Base-by-base conservation (phyloP, 371 early-diverging fungal genomes). In the Zopfochytrium polystomum region DNA sequence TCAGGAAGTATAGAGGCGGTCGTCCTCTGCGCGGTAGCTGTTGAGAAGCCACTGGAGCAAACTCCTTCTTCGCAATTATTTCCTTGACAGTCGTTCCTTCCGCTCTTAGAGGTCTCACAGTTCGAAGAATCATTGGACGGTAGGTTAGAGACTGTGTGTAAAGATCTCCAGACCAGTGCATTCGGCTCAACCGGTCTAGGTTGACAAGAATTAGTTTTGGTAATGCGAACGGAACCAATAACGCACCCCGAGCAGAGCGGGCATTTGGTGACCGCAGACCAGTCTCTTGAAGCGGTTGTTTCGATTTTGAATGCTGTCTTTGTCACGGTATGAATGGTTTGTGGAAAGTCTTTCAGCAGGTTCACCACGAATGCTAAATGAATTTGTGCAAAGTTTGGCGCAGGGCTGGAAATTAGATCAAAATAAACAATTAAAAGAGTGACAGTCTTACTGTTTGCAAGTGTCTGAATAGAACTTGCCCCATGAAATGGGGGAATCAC, bases 251-350 rank as follows among this genome's bases (percentile, higher is more conserved):
- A 55, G 51, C 78, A 78, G 0, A 78, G 38, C 15, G 63, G 27
- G 50, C 78, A 78, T 1, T 9, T 15, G 46, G 22, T 9, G 1
- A 47, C 55, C 9, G n/a, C 54, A 44, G 52, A n/a, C n/a, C n/a
- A n/a, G n/a, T n/a, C 13, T 7, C 29, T 52, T 18, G 43, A 9
- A 33, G 51, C 47, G 7, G 45, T 63, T 9, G 74, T 56, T 22
- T 78, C 77, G 30, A 93, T 67, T 63, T 93, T 93, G 26, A 80
- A 80, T 23, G 87, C 88, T 0, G 95, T 95, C 35, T 92, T 79
- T 30, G 86, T 83, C 3, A 95, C 86, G 0, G 94, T 93, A 42
- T 87, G 83, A 9, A 88, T 90, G 0, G 93, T 93, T 3, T 92
- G 89, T 0, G 92, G 87, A 60, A 91, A 95, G 54, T 87, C 92